phyloP scores from a whole-genome alignment of 1,284 basidiomycete genomes.

The Grifola frondosa region DNA sequence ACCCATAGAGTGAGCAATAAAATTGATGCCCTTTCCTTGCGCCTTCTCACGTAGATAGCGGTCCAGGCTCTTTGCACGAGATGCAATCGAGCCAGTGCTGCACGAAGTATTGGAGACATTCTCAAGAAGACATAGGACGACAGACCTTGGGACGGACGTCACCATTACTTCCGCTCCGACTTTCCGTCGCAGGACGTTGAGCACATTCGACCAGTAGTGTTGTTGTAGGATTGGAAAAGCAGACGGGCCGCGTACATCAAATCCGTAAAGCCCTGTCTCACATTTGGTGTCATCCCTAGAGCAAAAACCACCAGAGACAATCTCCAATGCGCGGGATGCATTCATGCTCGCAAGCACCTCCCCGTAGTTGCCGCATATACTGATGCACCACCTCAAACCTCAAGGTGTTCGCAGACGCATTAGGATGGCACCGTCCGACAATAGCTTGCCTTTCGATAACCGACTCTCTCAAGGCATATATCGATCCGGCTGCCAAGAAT shows the following conservation, averaged over 20 bases:
- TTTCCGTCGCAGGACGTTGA: conserved; percentile 79
- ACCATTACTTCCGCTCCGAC: conserved; percentile 93
- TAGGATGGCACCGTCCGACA: not conserved
- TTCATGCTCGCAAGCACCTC: too few species aligned
- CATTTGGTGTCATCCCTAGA: conserved; percentile 15
- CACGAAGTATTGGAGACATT: not conserved
- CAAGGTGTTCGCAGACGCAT: conserved; percentile 1
- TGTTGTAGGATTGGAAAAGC: conserved; percentile 79
- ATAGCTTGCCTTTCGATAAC: too few species aligned
- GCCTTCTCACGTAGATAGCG: conserved; percentile 69
- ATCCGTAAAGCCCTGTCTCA: conserved; percentile 85
- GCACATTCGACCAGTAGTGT: conserved; percentile 94
- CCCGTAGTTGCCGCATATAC: too few species aligned
- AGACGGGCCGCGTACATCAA: conserved; percentile 81
- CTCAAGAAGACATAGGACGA: conserved; percentile 6
- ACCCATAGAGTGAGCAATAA: conserved; percentile 97
- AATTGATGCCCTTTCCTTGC: conserved; percentile 78
- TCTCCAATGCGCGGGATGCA: too few species aligned
- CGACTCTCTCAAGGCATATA: too few species aligned
- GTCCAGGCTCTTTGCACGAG: conserved; percentile 81
- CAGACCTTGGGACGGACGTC: conserved; percentile 91
- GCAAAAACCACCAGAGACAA: too few species aligned
- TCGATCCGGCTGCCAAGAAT: too few species aligned
- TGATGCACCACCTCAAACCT: too few species aligned
- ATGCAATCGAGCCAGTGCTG: conserved; percentile 90